Evolutionary conservation across 495 filamentous ascomycete genomes (phyloP), one percentile per base, ranked within the genome.

Genomic region (Apiosordaria backusii): DNA sequence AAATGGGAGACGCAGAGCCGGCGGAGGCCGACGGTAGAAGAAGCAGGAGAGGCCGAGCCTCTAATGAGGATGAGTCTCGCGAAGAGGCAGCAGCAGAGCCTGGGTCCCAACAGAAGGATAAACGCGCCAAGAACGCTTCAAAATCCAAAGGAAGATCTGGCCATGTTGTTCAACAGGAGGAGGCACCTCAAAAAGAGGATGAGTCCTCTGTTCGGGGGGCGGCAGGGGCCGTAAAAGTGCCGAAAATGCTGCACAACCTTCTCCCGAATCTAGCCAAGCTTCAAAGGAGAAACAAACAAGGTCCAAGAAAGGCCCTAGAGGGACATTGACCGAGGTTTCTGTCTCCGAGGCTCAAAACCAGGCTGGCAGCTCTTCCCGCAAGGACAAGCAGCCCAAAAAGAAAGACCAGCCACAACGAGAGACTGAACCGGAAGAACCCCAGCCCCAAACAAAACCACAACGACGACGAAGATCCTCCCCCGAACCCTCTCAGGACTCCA

Each of bases 311-410:
- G 68, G 64, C 15, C 62, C 63, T n/a, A 69, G 73, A 4, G 61
- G 64, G 3, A 68, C 70, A 1, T 53, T 78, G 0, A 63, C 64
- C 23, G 74, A 78, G 40, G 57, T 72, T 0, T 57, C 74, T 7
- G 57, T 70, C 21, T 71, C 72, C 3, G 61, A 67, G 50, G 66
- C 66, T 1, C 75, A 77, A 24, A 72, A 73, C 59, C 63, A 67
- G 59, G 21, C n/a, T 45, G 64, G 24, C 50, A 64, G n/a, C n/a
- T n/a, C n/a, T n/a, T n/a, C n/a, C n/a, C n/a, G n/a, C n/a, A n/a
- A n/a, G n/a, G n/a, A 24, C 2, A 19, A 18, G 18, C 60, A 22
- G 15, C 25, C 63, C 22, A 29, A 65, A 54, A 53, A 65, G n/a
- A 40, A 65, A 60, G 15, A 45, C 7, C 1, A 27, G 18, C 29